Conservation (phyloP, 495 filamentous ascomycete genomes). For the Hypoxylon cercidicola region DNA sequence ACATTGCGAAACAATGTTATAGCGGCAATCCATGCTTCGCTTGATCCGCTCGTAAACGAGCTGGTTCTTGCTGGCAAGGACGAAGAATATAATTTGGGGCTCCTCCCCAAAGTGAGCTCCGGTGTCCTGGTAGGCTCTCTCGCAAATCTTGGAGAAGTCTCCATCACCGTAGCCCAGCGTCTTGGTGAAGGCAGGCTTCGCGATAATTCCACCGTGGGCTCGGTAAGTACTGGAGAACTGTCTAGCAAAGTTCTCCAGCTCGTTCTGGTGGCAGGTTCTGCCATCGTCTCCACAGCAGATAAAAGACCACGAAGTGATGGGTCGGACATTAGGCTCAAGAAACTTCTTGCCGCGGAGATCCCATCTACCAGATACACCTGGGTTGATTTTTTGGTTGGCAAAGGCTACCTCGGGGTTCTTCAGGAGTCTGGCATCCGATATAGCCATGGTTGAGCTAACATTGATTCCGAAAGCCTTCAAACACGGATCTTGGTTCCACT, state of each 20-base stretch:
- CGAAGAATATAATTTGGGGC: constrained; percentile 75
- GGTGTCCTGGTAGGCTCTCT: constrained; percentile 23
- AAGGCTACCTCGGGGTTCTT: constrained; percentile 76
- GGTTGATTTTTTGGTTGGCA: constrained; percentile 61
- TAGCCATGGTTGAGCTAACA: constrained; percentile 69
- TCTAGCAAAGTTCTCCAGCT: constrained; percentile 66
- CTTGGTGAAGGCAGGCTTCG: neutral
- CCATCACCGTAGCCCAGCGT: constrained; percentile 21
- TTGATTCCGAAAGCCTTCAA: constrained; percentile 74
- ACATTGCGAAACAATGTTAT: constrained; percentile 77
- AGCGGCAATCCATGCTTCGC: constrained; percentile 82
- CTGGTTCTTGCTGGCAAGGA: constrained; percentile 73
- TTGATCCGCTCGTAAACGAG: constrained; percentile 82
- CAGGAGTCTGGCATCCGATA: constrained; percentile 75
- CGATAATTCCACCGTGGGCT: constrained; percentile 76
- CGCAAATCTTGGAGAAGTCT: constrained; percentile 39
- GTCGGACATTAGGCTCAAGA: constrained; percentile 63
- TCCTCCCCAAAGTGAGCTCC: constrained; percentile 21
- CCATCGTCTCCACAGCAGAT: constrained; percentile 38
- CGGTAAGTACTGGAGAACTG: constrained; percentile 70
- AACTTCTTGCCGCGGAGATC: constrained; percentile 85
- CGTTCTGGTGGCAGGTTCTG: constrained; percentile 41
- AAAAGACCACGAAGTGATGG: constrained; percentile 80
- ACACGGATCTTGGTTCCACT: constrained; percentile 74
- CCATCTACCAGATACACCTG: constrained; percentile 77